Conservation (phyloP, 2,329 filamentous ascomycete genomes). For the Chaetomiaceae sp. region DNA sequence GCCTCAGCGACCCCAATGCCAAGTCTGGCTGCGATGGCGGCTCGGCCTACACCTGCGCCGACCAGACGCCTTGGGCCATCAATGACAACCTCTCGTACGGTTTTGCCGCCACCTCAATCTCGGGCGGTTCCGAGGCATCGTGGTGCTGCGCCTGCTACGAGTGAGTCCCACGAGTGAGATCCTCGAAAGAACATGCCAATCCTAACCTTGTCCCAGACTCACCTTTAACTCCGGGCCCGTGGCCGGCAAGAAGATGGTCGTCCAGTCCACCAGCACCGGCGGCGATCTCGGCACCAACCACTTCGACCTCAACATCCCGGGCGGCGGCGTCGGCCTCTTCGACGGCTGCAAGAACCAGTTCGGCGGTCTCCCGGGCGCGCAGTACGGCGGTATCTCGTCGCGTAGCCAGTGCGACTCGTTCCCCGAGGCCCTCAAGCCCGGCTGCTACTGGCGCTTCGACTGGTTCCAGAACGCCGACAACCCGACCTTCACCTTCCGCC, state of each 20-base stretch:
- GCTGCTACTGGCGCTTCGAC: constrained; percentile 51
- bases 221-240: constrained; percentile 49
- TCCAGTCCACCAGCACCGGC: constrained; percentile 62
- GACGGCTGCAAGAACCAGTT: constrained; percentile 49
- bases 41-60: constrained; percentile 55
- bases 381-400: constrained; percentile 45
- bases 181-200: background rate
- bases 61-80: constrained; percentile 59
- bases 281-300: constrained; percentile 53
- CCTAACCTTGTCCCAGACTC: constrained; percentile 37
- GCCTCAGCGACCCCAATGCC: constrained; percentile 46
- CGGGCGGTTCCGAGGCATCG: constrained; percentile 50
- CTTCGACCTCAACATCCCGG: constrained; percentile 55
- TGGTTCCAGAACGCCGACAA: constrained; percentile 51
- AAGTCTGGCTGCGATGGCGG: constrained; percentile 51
- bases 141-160: constrained; percentile 66
- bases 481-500: constrained; percentile 41
- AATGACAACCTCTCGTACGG: constrained; percentile 57
- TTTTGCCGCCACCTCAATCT: constrained; percentile 57
- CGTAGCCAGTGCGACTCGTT: constrained; percentile 41
- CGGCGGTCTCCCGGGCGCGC: constrained; percentile 37
- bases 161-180: constrained; percentile 26
- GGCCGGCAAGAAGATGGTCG: constrained; percentile 57
- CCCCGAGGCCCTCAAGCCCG: constrained; percentile 41
- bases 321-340: constrained; percentile 53